phyloP scores from a whole-genome alignment of 2,329 filamentous ascomycete species.

The Colletotrichum sp. region DNA sequence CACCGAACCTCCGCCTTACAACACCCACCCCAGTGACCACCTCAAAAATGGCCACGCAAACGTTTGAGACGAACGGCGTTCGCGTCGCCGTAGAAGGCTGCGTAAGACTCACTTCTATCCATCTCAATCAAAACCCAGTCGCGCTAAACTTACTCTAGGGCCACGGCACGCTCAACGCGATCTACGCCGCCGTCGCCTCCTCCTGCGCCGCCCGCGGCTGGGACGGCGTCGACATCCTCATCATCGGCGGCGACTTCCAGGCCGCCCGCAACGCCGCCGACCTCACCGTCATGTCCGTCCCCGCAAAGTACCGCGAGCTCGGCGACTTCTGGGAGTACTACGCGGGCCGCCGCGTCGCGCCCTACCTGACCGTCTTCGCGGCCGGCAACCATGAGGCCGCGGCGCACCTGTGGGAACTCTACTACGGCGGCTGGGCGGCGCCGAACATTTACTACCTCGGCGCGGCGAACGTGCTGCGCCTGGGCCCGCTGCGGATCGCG shows the following conservation, averaged over 20 bases:
- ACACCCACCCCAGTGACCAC: conserved; percentile 3
- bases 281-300: conserved; percentile 87
- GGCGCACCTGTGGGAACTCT: conserved; percentile 88
- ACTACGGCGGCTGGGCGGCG: conserved; percentile 96
- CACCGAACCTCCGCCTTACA: conserved; percentile 4
- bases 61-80: conserved; percentile 53
- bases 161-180: conserved; percentile 89
- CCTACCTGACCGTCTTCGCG: conserved; percentile 90
- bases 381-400: conserved; percentile 96
- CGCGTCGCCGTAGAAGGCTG: conserved; percentile 88
- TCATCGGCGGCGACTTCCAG: conserved; percentile 92
- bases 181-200: conserved; percentile 79
- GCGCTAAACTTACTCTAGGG: conserved; percentile 58
- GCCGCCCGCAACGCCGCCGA: conserved; percentile 89
- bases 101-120: conserved; percentile 52
- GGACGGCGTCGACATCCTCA: conserved; percentile 84
- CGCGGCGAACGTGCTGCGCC: conserved; percentile 83
- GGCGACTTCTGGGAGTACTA: conserved; percentile 97
- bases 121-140: background rate
- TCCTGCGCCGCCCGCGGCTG: conserved; percentile 76
- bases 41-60: conserved; percentile 33
- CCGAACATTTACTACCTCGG: conserved; percentile 98
- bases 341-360: conserved; percentile 75
- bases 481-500: conserved; percentile 86
- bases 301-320: conserved; percentile 83